These are phyloP conservation scores for Leptographium galeiforme DNA, from an alignment of 2,329 filamentous ascomycete genomes.

Conservation along the genomic window DNA sequence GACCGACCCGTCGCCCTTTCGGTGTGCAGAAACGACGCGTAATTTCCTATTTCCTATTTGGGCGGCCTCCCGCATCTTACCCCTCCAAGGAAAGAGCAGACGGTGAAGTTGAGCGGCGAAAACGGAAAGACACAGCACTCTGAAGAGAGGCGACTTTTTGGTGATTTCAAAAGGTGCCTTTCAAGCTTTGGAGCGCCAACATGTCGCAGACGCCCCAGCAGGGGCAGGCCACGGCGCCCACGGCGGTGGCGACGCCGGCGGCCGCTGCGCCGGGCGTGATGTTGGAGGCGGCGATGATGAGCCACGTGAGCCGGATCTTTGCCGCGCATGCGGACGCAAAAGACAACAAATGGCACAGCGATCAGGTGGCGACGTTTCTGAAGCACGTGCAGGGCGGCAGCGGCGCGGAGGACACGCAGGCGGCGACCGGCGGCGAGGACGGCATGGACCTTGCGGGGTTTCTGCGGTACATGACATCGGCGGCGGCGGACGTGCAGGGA, in stretches of 20 bases:
- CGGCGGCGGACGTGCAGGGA: constrained; percentile 27
- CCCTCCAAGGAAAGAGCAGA: too few species aligned
- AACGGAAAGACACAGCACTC: too few species aligned
- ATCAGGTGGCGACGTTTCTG: constrained; percentile 32
- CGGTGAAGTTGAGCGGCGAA: too few species aligned
- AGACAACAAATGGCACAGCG: constrained; percentile 29
- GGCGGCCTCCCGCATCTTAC: too few species aligned
- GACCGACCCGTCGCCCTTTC: too few species aligned
- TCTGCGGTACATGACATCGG: constrained; percentile 42
- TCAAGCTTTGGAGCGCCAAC: neutral
- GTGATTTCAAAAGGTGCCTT: too few species aligned
- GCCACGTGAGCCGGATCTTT: constrained; percentile 34
- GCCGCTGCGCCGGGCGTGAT: neutral
- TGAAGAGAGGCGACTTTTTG: too few species aligned
- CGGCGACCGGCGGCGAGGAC: constrained; percentile 13
- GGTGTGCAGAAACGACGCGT: too few species aligned
- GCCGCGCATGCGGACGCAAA: constrained; percentile 26
- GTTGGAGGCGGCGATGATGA: constrained; percentile 25
- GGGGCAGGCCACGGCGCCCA: neutral
- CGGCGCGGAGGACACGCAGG: constrained; percentile 13
- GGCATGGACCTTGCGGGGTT: constrained; percentile 36
- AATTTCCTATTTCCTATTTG: too few species aligned
- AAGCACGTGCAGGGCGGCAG: constrained; percentile 27
- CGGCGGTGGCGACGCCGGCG: neutral
- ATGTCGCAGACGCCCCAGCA: neutral